These are phyloP conservation scores for Mariannaea sp. DNA, from an alignment of 2,329 filamentous ascomycete species.

Conservation along the genomic window DNA sequence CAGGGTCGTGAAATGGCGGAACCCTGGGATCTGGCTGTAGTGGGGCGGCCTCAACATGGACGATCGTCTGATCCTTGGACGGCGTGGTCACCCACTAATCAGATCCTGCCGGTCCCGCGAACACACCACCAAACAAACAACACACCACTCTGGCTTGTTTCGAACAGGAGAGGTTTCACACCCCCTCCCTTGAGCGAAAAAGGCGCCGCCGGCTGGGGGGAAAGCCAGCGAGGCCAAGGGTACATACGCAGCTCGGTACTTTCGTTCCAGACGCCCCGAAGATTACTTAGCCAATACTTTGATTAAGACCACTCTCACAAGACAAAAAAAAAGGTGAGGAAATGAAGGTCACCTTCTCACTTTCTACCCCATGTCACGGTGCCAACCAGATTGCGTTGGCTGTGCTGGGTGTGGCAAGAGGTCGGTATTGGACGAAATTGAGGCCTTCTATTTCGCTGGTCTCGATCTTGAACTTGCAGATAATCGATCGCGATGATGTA, in stretches of 20 bases:
- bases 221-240: background rate
- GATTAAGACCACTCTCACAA: background rate
- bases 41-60: conserved; percentile 35
- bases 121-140: conserved; percentile 28
- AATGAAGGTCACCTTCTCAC: too few species aligned
- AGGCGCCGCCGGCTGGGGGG: background rate
- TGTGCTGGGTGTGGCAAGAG: conserved; percentile 8
- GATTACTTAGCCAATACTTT: conserved; percentile 7
- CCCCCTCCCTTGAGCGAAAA: conserved; percentile 11
- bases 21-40: conserved; percentile 39
- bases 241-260: background rate
- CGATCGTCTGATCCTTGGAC: conserved; percentile 40
- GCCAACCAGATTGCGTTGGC: conserved; percentile 6
- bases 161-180: conserved; percentile 15
- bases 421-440: conserved; percentile 14
- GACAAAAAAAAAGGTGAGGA: too few species aligned
- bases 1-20: conserved; percentile 33
- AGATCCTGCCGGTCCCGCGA: conserved; percentile 40
- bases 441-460: conserved; percentile 9
- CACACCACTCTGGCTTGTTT: conserved; percentile 24
- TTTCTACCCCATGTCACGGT: background rate
- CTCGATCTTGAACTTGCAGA: conserved; percentile 27
- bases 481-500: conserved; percentile 32
- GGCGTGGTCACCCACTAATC: conserved; percentile 30
- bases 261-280: conserved; percentile 14